Percentiles rank a stretch among this genome's conserved stretches.
Conservation (phyloP, 2,329 filamentous ascomycete species). For the Macrophomina pseudophaseolina region DNA sequence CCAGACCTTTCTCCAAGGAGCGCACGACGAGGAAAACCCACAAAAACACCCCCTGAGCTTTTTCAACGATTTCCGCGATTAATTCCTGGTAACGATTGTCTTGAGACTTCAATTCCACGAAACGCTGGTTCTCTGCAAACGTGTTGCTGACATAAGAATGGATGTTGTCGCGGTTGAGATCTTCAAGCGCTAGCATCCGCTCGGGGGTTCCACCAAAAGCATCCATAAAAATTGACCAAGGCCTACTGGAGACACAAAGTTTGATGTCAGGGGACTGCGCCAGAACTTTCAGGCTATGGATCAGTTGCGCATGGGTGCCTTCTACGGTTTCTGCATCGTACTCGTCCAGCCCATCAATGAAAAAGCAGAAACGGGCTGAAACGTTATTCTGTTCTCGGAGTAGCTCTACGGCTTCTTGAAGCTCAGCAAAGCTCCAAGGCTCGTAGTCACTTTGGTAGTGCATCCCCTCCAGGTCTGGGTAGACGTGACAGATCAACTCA, state of each 20-base stretch:
- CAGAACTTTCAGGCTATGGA: background rate
- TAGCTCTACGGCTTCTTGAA: too few species aligned
- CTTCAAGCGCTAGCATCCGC: background rate
- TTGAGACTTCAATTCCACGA: too few species aligned
- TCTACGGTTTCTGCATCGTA: background rate
- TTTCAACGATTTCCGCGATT: constrained; percentile 4
- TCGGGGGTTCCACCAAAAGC: constrained; percentile 20
- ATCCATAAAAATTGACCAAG: constrained; percentile 29
- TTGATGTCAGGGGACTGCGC: background rate
- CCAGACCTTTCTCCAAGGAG: background rate
- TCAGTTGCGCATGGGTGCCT: background rate
- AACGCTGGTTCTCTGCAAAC: background rate
- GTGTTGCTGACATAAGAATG: background rate
- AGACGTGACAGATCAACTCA: background rate
- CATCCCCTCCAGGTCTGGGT: background rate
- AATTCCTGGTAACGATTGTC: constrained; percentile 1
- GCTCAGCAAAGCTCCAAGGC: background rate
- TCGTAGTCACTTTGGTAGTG: too few species aligned
- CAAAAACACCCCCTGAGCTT: constrained; percentile 20
- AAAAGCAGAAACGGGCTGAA: background rate
- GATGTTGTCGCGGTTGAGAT: background rate
- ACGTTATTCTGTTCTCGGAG: too few species aligned
- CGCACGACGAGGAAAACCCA: constrained; percentile 16
- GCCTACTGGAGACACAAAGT: constrained; percentile 30
- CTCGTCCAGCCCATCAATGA: constrained; percentile 14